Conservation (phyloP, 1,284 basidiomycete species). For the Veloporphyrellus conicus region DNA sequence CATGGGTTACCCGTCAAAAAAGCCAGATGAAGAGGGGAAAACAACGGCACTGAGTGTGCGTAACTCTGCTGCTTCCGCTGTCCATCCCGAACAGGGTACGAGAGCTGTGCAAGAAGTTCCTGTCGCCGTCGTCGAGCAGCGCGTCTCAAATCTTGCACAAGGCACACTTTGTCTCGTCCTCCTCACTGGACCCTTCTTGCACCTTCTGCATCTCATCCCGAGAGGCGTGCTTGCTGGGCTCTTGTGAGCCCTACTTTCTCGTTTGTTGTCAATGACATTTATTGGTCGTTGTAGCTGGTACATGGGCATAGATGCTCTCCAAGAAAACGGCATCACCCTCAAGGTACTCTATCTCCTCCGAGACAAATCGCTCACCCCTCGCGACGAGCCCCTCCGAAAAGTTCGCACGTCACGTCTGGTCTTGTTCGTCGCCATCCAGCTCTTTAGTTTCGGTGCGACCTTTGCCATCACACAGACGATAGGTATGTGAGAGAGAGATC, state of each 20-base stretch:
- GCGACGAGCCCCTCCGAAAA: slow-evolving; percentile 64
- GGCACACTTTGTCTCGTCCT: slow-evolving; percentile 77
- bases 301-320: slow-evolving; percentile 84
- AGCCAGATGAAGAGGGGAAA: slow-evolving; percentile 41
- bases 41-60: slow-evolving; percentile 12
- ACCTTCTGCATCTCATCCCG: slow-evolving; percentile 73
- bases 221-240: slow-evolving; percentile 71
- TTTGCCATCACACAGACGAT: slow-evolving; percentile 92
- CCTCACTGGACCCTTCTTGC: slow-evolving; percentile 78
- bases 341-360: slow-evolving; percentile 81
- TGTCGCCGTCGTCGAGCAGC: slow-evolving; percentile 81
- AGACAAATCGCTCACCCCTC: slow-evolving; percentile 62
- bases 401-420: slow-evolving; percentile 75
- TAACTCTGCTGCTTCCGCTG: not conserved
- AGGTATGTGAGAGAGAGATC: slow-evolving; percentile 41
- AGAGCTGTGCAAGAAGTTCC: slow-evolving; percentile 53
- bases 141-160: slow-evolving; percentile 83
- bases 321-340: slow-evolving; percentile 78
- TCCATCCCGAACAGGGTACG: slow-evolving; percentile 17
- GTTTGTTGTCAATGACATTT: slow-evolving; percentile 1
- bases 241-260: slow-evolving; percentile 48
- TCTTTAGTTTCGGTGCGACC: slow-evolving; percentile 83
- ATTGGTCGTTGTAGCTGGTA: slow-evolving; percentile 59
- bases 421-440: slow-evolving; percentile 78
- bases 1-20: slow-evolving; percentile 53